phyloP scores from a whole-genome alignment of 768 basidiomycete genomes.

The Multifurca ochricompacta region DNA sequence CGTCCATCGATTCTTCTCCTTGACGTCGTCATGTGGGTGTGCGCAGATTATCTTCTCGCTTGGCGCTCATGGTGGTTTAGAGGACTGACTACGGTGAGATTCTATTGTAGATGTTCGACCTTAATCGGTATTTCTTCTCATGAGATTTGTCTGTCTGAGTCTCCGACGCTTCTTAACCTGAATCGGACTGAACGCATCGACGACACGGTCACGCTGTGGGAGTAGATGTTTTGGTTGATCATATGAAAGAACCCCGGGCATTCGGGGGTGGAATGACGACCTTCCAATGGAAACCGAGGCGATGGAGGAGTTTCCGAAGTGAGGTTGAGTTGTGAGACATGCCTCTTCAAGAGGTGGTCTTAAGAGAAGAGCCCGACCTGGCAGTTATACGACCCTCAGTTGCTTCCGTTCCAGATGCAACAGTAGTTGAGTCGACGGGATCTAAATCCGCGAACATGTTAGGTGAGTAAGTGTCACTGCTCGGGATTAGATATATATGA shows the following conservation, averaged over 20 bases:
- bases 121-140: conserved; percentile 10
- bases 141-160: conserved; percentile 2
- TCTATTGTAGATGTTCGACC: conserved; percentile 6
- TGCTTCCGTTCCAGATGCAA: conserved; percentile 2
- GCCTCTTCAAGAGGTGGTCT: background rate
- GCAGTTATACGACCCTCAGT: background rate
- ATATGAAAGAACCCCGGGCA: background rate
- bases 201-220: conserved; percentile 2
- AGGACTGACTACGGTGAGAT: background rate
- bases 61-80: background rate
- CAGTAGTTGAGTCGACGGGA: background rate
- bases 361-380: background rate
- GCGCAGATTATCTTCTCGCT: background rate
- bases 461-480: conserved; percentile 3
- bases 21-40: background rate
- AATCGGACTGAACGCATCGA: conserved; percentile 4
- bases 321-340: background rate
- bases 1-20: background rate
- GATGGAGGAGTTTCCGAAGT: conserved; percentile 2
- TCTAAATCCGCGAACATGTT: background rate
- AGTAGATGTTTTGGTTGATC: conserved; percentile 1
- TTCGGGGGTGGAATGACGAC: background rate
- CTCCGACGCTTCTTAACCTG: conserved; percentile 11
- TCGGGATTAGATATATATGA: conserved; percentile 1
- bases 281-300: conserved; percentile 2